Evolutionary conservation across 768 basidiomycete species (phyloP), one percentile per base, ranked within the genome.

Genomic region (Suillus brevipes): DNA sequence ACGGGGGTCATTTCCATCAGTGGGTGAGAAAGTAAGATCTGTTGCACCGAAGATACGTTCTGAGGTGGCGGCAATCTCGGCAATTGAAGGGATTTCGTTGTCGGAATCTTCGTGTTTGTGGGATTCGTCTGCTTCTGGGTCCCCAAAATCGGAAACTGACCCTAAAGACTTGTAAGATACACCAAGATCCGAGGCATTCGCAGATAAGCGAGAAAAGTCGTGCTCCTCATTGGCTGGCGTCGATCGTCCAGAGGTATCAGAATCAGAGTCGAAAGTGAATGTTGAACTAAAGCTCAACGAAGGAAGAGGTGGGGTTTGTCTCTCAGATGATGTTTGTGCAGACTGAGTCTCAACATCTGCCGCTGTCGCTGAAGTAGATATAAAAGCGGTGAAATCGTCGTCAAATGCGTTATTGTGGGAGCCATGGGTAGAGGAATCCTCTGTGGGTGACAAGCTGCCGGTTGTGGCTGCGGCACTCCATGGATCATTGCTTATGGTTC

Each of bases 331-430:
- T 37, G 18, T 55, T 42, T 52, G 55, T 37, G 52, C 57, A 64
- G 66, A 60, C 4, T 4, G 63, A 23, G 64, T 47, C 31, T 59
- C 16, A 31, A 23, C 55, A 14, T 60, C 38, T 2, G 67, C 58
- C 37, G 45, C 67, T 36, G 71, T 64, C 55, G 79, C 84, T 31
- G 71, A 64, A n/a, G 89, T 89, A 38, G 89, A 87, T 20, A 92
- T 83, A 67, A 91, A 91, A 36, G 85, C 87, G 2, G 87, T 83
- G 71, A 95, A 95, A 73, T 95, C 90, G 70, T 94, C 92, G 62
- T 94, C 92, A 68, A 94, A 86, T 18, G 83, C 81, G 13, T 47
- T 36, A 36, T 56, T 37, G 43, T 61, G 49, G n/a, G 66, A 53
- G 53, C 62, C 64, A 28, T 72, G 86, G 4, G 81, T 81, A 60